Evolutionary conservation across 2,329 filamentous ascomycete genomes (phyloP).

Genomic region (Paecilomyces sp.): DNA sequence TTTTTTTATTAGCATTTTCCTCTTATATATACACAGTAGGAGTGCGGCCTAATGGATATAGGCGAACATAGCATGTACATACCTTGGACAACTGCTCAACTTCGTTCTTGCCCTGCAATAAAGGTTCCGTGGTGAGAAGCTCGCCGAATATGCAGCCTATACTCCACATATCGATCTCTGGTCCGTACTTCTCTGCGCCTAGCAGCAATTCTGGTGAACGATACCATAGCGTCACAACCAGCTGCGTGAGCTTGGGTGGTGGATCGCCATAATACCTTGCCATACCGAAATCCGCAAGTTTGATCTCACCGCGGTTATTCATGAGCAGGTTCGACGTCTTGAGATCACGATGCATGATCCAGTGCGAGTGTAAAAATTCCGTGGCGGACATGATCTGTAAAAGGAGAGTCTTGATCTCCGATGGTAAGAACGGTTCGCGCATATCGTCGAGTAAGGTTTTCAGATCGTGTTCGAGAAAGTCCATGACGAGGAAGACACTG

Average conservation of each 20-base stretch:
- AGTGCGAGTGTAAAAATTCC: slow-evolving; percentile 77
- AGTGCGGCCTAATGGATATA: background rate
- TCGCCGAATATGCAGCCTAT: slow-evolving; percentile 94
- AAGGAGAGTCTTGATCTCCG: slow-evolving; percentile 85
- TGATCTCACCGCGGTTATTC: slow-evolving; percentile 89
- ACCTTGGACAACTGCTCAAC: slow-evolving; percentile 75
- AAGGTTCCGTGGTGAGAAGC: slow-evolving; percentile 71
- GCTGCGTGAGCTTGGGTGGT: slow-evolving; percentile 69
- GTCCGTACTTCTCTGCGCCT: slow-evolving; percentile 66
- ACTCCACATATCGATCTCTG: slow-evolving; percentile 88
- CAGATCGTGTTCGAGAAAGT: slow-evolving; percentile 95
- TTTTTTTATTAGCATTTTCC: slow-evolving; percentile 11
- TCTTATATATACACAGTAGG: background rate
- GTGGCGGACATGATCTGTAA: slow-evolving; percentile 74
- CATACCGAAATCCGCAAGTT: slow-evolving; percentile 98
- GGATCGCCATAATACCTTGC: slow-evolving; percentile 81
- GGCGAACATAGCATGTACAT: slow-evolving; percentile 7
- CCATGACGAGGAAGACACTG: slow-evolving; percentile 89
- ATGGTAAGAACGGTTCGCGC: slow-evolving; percentile 85
- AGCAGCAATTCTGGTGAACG: slow-evolving; percentile 84
- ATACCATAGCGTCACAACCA: slow-evolving; percentile 98
- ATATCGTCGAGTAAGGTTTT: slow-evolving; percentile 90
- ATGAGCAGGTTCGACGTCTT: slow-evolving; percentile 92
- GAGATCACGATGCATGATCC: slow-evolving; percentile 88
- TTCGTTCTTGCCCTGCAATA: slow-evolving; percentile 86